These are phyloP conservation scores for Coemansia asiatica DNA, from an alignment of 192 early-diverging fungal genomes.

Conservation along the genomic window DNA sequence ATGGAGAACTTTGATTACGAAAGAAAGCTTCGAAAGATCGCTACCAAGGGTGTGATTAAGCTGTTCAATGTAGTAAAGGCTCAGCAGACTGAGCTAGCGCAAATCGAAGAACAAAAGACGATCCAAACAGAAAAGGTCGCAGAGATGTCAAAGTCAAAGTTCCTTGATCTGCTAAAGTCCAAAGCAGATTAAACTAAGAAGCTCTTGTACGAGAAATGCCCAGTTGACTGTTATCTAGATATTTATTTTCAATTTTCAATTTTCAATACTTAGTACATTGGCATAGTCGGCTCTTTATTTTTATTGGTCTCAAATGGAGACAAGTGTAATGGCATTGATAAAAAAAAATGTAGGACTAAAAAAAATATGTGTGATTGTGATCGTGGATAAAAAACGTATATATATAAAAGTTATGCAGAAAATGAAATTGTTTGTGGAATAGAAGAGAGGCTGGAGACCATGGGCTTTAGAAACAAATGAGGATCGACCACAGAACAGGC, in stretches of 20 bases:
- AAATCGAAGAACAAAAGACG: slow-evolving; percentile 52
- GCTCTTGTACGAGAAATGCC: background rate
- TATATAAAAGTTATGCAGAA: background rate
- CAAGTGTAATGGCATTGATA: slow-evolving; percentile 2
- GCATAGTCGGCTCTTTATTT: background rate
- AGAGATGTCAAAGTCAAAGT: slow-evolving; percentile 66
- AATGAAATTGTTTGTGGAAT: background rate
- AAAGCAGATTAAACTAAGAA: slow-evolving; percentile 1
- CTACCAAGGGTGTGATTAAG: slow-evolving; percentile 90
- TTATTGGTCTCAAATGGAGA: slow-evolving; percentile 12
- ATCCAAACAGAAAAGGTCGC: slow-evolving; percentile 59
- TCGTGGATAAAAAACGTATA: background rate
- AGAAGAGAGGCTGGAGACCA: background rate
- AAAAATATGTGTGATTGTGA: background rate
- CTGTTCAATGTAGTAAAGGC: slow-evolving; percentile 92
- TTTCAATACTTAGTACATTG: background rate
- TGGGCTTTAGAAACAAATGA: background rate
- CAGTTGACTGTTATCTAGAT: background rate
- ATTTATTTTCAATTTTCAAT: background rate
- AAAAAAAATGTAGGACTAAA: background rate
- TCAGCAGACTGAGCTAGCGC: slow-evolving; percentile 71
- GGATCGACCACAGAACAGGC: background rate
- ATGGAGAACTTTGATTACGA: slow-evolving; percentile 81
- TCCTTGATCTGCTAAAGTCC: slow-evolving; percentile 70
- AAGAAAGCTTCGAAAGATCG: slow-evolving; percentile 84